phyloP scores from a whole-genome alignment of 306 rosid species.

The Dicorynia guianensis region DNA sequence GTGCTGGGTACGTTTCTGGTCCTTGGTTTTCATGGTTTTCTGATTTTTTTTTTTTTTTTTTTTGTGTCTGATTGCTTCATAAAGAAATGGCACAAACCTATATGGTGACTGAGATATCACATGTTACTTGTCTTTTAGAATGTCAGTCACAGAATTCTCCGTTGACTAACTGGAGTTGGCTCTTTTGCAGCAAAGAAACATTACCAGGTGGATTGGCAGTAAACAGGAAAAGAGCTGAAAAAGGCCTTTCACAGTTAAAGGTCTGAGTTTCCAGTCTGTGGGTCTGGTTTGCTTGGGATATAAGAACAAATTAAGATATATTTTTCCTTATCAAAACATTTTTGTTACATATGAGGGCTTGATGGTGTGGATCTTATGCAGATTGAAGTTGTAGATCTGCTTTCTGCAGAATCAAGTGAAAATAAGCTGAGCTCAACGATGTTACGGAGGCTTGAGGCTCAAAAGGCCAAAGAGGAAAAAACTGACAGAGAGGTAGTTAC shows the following conservation, averaged over 20 bases:
- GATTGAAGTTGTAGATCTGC: conserved; percentile 94
- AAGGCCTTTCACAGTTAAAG: conserved; percentile 81
- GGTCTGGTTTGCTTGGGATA: conserved; percentile 3
- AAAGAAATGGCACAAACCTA: conserved; percentile 22
- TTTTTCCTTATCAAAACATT: background rate
- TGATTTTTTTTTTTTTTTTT: conserved; percentile 20
- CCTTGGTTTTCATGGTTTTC: conserved; percentile 22
- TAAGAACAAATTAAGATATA: background rate
- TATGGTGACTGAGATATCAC: background rate
- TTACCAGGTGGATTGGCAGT: conserved; percentile 90
- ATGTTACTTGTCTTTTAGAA: conserved; percentile 14
- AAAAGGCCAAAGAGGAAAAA: conserved; percentile 55
- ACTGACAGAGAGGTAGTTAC: conserved; percentile 24
- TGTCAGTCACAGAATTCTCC: conserved; percentile 13
- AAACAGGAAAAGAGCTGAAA: conserved; percentile 82
- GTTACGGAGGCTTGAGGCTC: conserved; percentile 79
- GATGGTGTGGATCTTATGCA: conserved; percentile 51
- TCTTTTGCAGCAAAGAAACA: conserved; percentile 84
- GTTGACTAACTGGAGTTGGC: conserved; percentile 40
- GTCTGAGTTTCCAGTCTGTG: conserved; percentile 48
- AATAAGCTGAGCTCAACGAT: conserved; percentile 79
- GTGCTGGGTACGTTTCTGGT: background rate
- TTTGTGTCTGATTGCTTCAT: background rate
- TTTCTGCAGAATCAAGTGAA: conserved; percentile 68
- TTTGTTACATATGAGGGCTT: background rate